phyloP scores from a whole-genome alignment of 176 grass and related monocot species.

The Bothriochloa decipiens region DNA sequence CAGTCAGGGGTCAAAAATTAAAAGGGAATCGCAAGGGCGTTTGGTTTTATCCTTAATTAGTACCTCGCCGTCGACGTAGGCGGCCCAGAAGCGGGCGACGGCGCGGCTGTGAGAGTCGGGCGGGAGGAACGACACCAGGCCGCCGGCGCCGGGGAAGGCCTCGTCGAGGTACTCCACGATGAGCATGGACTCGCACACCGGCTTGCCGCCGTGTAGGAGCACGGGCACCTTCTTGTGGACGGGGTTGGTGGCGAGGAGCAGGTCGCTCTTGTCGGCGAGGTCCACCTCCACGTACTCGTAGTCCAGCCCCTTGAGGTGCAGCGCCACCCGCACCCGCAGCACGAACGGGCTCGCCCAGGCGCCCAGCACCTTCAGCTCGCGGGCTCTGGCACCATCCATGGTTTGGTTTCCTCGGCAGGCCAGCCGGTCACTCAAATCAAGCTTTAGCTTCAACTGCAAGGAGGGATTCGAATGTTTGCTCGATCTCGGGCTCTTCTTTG shows the following conservation, averaged over 20 bases:
- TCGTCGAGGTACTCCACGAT: conserved; percentile 70
- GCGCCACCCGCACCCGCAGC: too few relatives aligned
- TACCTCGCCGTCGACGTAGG: conserved; percentile 63
- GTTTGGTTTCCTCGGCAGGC: not conserved
- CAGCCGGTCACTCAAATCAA: not conserved
- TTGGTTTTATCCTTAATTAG: not conserved
- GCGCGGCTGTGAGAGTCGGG: conserved; percentile 45
- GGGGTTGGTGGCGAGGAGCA: conserved; percentile 53
- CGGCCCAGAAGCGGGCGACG: conserved; percentile 59
- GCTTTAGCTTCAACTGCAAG: not conserved
- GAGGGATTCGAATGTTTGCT: too few relatives aligned
- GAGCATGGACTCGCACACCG: conserved; percentile 56
- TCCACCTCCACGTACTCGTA: conserved; percentile 40
- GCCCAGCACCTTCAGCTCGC: too few relatives aligned
- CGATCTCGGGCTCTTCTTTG: too few relatives aligned
- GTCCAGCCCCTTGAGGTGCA: too few relatives aligned
- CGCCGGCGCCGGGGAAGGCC: conserved; percentile 30
- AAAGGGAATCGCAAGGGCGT: not conserved
- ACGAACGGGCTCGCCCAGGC: too few relatives aligned
- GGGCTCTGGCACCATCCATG: conserved; percentile 1
- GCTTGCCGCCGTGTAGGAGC: conserved; percentile 38
- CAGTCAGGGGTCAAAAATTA: not conserved
- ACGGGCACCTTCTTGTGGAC: conserved; percentile 54
- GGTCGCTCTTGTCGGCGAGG: conserved; percentile 46
- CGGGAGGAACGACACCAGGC: conserved; percentile 40